These are phyloP conservation scores for Rhodamnia rubescens DNA, from an alignment of 345 rosid species.

Conservation along the genomic window DNA sequence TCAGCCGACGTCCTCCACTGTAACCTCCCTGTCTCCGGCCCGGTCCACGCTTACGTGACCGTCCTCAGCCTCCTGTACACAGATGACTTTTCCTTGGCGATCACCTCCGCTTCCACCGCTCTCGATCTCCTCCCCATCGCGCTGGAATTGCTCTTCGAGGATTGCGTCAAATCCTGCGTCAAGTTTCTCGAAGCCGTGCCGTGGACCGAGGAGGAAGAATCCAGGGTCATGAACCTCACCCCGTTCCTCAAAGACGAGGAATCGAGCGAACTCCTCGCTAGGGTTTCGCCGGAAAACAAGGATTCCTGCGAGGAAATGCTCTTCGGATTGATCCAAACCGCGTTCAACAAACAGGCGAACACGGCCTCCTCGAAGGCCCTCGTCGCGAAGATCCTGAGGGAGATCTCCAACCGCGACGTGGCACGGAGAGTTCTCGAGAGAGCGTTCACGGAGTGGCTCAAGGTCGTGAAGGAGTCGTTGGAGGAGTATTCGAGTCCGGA, in stretches of 20 bases:
- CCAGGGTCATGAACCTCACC: constrained; percentile 27
- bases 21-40: constrained; percentile 8
- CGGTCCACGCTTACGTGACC: constrained; percentile 23
- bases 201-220: constrained; percentile 65
- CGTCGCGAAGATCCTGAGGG: constrained; percentile 54
- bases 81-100: constrained; percentile 19
- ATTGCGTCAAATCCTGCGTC: constrained; percentile 35
- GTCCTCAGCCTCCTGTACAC: constrained; percentile 50
- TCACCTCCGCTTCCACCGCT: constrained; percentile 30
- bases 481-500: constrained; percentile 71
- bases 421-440: constrained; percentile 49
- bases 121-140: constrained; percentile 54
- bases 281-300: constrained; percentile 21
- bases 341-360: constrained; percentile 35
- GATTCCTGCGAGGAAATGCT: constrained; percentile 54
- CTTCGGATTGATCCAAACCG: constrained; percentile 35
- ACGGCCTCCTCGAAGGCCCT: constrained; percentile 56
- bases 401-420: constrained; percentile 35
- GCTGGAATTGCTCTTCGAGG: constrained; percentile 49
- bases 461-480: constrained; percentile 45
- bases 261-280: constrained; percentile 42
- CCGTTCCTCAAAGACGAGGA: constrained; percentile 39
- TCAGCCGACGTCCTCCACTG: neutral
- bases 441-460: constrained; percentile 42
- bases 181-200: constrained; percentile 55